phyloP scores from a whole-genome alignment of 2,329 filamentous ascomycete species.

The Trichoderma citrinoviride region DNA sequence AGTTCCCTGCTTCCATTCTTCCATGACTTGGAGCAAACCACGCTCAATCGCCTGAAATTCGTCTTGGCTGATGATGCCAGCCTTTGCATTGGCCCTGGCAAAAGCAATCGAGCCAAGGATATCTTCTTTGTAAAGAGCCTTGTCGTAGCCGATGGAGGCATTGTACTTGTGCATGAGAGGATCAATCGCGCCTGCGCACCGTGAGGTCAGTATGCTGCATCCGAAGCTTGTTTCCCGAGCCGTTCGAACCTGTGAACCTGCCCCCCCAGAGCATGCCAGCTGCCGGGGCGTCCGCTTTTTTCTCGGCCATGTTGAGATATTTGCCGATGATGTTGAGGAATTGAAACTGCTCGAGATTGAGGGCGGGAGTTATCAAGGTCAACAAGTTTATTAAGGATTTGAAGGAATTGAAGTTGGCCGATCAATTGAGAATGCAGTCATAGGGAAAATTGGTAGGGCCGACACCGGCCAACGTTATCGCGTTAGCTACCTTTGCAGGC shows the following conservation, averaged over 20 bases:
- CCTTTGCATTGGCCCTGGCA: conserved; percentile 74
- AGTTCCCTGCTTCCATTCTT: conserved; percentile 52
- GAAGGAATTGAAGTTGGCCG: not conserved
- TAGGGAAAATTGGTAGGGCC: not conserved
- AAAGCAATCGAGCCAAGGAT: conserved; percentile 80
- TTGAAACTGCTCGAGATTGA: not conserved
- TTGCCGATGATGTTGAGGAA: not conserved
- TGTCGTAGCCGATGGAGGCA: conserved; percentile 69
- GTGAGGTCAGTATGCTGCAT: conserved; percentile 32
- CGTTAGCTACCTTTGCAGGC: too few species aligned
- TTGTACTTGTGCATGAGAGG: conserved; percentile 87
- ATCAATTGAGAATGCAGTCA: not conserved
- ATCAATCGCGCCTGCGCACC: conserved; percentile 58
- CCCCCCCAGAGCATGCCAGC: conserved; percentile 45
- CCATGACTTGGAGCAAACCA: conserved; percentile 60
- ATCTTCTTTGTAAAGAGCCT: conserved; percentile 74
- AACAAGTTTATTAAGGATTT: not conserved
- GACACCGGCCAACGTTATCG: not conserved
- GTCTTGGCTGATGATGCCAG: conserved; percentile 67
- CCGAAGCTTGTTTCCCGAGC: conserved; percentile 27
- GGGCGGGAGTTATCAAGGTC: not conserved
- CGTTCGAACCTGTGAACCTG: conserved; percentile 48
- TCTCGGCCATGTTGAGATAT: not conserved
- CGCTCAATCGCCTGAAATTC: conserved; percentile 74
- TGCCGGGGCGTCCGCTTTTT: conserved; percentile 32